Evolutionary conservation across 306 rosid species (phyloP).

Genomic region (Dalbergia cultrata): DNA sequence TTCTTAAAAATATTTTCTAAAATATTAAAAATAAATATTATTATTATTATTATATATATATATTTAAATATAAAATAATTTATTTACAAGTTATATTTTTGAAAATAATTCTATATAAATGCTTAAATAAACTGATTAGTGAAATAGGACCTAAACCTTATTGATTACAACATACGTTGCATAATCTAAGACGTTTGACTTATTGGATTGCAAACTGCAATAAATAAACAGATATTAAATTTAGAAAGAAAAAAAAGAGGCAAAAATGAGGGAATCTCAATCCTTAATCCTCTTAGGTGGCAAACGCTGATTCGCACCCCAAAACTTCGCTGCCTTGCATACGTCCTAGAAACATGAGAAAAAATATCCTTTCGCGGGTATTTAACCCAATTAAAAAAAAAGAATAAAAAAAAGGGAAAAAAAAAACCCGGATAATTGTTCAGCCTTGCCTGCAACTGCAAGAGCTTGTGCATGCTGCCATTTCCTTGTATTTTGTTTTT

Average conservation of each 20-base stretch:
- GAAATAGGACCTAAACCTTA: too few relatives aligned
- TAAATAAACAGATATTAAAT: background rate
- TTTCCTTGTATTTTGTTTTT: background rate
- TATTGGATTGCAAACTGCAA: background rate
- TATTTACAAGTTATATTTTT: too few relatives aligned
- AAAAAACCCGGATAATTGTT: constrained; percentile 48
- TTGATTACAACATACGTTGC: too few relatives aligned
- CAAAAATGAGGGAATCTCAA: background rate
- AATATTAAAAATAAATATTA: too few relatives aligned
- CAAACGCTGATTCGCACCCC: constrained; percentile 22
- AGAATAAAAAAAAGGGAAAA: background rate
- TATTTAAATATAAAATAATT: too few relatives aligned
- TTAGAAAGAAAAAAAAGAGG: background rate
- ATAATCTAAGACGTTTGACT: background rate
- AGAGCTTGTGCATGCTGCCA: background rate
- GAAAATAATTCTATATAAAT: too few relatives aligned
- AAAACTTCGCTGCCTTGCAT: constrained; percentile 19
- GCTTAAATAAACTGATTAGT: too few relatives aligned
- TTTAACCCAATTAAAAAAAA: constrained; percentile 33
- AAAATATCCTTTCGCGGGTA: constrained; percentile 58
- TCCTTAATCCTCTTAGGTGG: constrained; percentile 44
- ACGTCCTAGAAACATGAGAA: background rate
- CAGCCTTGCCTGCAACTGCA: constrained; percentile 21
- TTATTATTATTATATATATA: too few relatives aligned
- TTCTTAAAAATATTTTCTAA: too few relatives aligned